A percentile compares a stretch with the other conserved stretches of the same genome.
Conservation (phyloP, 1,284 basidiomycete genomes). For the Ustilago hordei region DNA sequence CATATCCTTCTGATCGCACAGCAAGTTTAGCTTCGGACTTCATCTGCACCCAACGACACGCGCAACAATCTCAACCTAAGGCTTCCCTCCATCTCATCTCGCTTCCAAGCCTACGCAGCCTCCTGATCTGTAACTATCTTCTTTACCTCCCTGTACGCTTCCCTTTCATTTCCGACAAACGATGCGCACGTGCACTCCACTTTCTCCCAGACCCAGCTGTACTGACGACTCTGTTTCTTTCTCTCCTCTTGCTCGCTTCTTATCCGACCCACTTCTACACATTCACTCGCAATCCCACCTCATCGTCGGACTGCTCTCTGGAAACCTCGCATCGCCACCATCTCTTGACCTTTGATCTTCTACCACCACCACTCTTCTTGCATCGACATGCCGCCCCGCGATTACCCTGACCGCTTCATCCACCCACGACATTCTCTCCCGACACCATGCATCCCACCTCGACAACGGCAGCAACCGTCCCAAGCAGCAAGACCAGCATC, state of each 20-base stretch:
- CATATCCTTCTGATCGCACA: not conserved
- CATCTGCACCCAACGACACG: not conserved
- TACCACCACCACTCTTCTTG: not conserved
- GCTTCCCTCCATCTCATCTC: not conserved
- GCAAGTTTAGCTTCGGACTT: not conserved
- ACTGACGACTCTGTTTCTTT: conserved; percentile 3
- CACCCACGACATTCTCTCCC: conserved; percentile 28
- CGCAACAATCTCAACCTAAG: conserved; percentile 3
- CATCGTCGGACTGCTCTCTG: not conserved
- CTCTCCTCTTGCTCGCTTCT: not conserved
- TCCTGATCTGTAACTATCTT: conserved; percentile 7
- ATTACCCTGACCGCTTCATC: conserved; percentile 6
- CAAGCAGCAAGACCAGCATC: not conserved
- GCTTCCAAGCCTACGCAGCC: not conserved
- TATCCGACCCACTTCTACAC: not conserved
- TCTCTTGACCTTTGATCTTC: not conserved
- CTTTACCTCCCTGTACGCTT: conserved; percentile 5
- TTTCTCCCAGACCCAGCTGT: not conserved
- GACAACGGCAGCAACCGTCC: conserved; percentile 7
- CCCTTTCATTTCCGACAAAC: conserved; percentile 14
- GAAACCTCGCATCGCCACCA: not conserved
- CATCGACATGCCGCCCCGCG: conserved; percentile 21
- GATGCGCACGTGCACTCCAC: conserved; percentile 6
- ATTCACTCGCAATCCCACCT: conserved; percentile 1
- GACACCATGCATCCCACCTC: conserved; percentile 7